These are phyloP conservation scores for Aspergillus costaricaensis DNA, from an alignment of 2,329 filamentous ascomycete species.

Conservation along the genomic window DNA sequence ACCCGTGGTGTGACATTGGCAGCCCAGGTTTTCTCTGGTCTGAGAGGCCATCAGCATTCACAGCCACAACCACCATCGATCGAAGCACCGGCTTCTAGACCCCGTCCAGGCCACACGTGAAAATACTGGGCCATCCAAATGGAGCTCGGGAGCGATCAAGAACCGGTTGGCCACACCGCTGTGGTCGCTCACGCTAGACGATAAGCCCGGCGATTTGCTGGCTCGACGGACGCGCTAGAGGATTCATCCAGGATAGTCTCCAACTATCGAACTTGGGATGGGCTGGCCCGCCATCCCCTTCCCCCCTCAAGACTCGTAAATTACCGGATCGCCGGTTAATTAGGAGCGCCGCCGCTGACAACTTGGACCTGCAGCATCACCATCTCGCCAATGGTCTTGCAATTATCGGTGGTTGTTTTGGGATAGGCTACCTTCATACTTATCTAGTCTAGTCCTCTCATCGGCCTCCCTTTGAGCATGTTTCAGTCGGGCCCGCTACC, in stretches of 20 bases:
- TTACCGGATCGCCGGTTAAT: constrained; percentile 2
- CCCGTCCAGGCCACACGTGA: not conserved
- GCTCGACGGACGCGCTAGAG: not conserved
- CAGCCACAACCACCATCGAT: not conserved
- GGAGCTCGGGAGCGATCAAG: not conserved
- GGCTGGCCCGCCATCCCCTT: not conserved
- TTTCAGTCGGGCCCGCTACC: not conserved
- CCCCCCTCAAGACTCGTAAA: not conserved
- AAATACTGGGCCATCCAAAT: not conserved
- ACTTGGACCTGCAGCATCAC: constrained; percentile 5
- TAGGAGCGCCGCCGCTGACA: not conserved
- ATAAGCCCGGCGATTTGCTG: constrained; percentile 4
- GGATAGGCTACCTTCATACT: not conserved
- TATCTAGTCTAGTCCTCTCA: not conserved
- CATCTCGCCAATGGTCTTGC: not conserved
- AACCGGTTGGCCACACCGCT: not conserved
- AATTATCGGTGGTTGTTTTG: not conserved
- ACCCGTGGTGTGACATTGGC: not conserved
- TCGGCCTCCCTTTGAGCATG: not conserved
- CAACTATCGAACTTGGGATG: not conserved
- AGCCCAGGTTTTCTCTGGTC: not conserved
- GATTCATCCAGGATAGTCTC: not conserved
- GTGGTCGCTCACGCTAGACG: not conserved
- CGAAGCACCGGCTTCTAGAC: not conserved
- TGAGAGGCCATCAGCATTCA: too few species aligned